Percentiles rank a stretch among this genome's conserved stretches.
These are phyloP conservation scores for Rhodotorula mucilaginosa DNA, from an alignment of 1,284 basidiomycete genomes.

Conservation along the genomic window DNA sequence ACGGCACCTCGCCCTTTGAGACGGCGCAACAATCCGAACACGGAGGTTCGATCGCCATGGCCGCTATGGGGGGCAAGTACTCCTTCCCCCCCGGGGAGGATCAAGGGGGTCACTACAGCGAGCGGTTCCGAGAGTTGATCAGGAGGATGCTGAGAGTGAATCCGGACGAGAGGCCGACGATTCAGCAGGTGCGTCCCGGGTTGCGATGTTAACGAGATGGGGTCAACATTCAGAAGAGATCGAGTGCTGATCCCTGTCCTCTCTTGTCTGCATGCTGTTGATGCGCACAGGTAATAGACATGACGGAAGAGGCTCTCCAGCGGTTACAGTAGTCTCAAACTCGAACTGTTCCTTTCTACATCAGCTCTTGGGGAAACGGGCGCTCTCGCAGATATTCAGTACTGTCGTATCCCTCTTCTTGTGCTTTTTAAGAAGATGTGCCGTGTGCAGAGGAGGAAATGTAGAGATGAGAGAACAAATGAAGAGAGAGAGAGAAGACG, in stretches of 20 bases:
- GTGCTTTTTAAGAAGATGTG: too few relatives aligned
- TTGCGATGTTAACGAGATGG: too few relatives aligned
- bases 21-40: conserved; percentile 79
- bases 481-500: too few relatives aligned
- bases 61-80: conserved; percentile 84
- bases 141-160: conserved; percentile 78
- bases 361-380: background rate
- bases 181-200: conserved; percentile 62
- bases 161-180: conserved; percentile 74
- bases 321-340: conserved; percentile 12
- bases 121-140: conserved; percentile 74
- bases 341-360: background rate
- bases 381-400: background rate
- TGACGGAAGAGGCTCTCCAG: conserved; percentile 20
- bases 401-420: too few relatives aligned
- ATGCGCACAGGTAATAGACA: conserved; percentile 61
- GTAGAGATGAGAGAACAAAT: background rate
- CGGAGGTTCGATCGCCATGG: conserved; percentile 91
- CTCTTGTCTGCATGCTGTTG: too few relatives aligned
- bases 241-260: background rate
- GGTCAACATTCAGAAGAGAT: too few relatives aligned
- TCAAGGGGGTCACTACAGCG: conserved; percentile 66
- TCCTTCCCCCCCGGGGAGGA: conserved; percentile 58
- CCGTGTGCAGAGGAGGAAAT: too few relatives aligned
- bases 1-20: conserved; percentile 77